Conservation (phyloP, 2,329 filamentous ascomycete species). For the Xylaria sp. region DNA sequence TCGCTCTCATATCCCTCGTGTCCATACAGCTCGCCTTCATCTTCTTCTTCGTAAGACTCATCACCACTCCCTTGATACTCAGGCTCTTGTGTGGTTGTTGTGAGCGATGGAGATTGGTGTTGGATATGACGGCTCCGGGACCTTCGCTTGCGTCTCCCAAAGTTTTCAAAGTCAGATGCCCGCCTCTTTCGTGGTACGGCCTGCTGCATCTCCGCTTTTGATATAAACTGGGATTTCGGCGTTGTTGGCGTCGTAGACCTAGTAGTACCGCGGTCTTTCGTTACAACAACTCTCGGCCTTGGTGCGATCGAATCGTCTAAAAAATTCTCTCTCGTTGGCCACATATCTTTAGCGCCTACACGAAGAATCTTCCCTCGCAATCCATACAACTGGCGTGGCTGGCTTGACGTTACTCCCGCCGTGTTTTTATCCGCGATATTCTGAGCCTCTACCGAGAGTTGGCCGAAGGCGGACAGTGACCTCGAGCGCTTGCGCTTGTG, state of each 20-base stretch:
- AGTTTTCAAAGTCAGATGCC: slow-evolving; percentile 43
- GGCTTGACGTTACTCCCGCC: neutral
- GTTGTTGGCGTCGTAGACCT: slow-evolving; percentile 15
- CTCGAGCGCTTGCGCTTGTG: slow-evolving; percentile 42
- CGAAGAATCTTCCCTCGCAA: slow-evolving; percentile 24
- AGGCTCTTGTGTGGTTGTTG: neutral
- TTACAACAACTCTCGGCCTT: slow-evolving; percentile 14
- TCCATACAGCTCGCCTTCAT: neutral
- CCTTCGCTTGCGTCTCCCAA: slow-evolving; percentile 34
- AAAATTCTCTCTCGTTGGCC: slow-evolving; percentile 49
- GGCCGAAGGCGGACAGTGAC: slow-evolving; percentile 41
- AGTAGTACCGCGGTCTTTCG: slow-evolving; percentile 5
- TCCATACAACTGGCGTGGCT: neutral
- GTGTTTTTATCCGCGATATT: neutral
- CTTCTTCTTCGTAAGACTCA: slow-evolving; percentile 5
- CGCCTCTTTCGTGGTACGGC: slow-evolving; percentile 33
- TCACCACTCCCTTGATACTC: neutral
- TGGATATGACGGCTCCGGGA: neutral
- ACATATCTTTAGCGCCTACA: slow-evolving; percentile 40
- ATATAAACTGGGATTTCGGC: slow-evolving; percentile 2
- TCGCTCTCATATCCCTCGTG: slow-evolving; percentile 17
- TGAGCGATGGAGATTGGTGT: neutral
- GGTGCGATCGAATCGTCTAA: slow-evolving; percentile 34
- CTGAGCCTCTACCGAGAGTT: slow-evolving; percentile 40
- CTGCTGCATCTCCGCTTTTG: slow-evolving; percentile 2